These are phyloP conservation scores for Sedum album DNA, from an alignment of 164 flowering plant genomes.

Conservation along the genomic window DNA sequence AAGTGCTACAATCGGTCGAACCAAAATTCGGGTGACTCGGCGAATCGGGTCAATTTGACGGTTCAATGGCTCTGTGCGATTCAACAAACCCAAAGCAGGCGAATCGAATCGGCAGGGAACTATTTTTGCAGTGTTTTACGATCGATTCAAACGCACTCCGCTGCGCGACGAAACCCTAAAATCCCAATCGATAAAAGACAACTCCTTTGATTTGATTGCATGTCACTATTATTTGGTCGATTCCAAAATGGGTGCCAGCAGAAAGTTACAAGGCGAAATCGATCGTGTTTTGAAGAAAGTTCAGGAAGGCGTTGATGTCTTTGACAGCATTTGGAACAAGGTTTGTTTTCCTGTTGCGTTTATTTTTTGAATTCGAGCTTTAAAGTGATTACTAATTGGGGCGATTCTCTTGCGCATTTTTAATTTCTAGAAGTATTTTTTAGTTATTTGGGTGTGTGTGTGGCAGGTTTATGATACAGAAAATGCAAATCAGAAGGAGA, in stretches of 20 bases:
- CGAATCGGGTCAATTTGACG: too few species aligned
- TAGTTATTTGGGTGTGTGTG: not conserved
- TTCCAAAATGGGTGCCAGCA: constrained; percentile 77
- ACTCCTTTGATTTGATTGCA: not conserved
- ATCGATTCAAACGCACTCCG: too few species aligned
- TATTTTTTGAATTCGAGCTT: too few species aligned
- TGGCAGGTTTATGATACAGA: constrained; percentile 91
- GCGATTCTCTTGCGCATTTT: not conserved
- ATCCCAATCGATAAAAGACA: too few species aligned
- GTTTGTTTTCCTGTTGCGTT: constrained; percentile 16
- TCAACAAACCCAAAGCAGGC: too few species aligned
- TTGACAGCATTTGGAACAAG: constrained; percentile 98
- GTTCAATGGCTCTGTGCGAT: too few species aligned
- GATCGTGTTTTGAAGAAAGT: constrained; percentile 98
- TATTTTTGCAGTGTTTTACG: too few species aligned
- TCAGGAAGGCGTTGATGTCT: constrained; percentile 96
- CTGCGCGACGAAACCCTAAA: too few species aligned
- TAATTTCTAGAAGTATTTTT: not conserved
- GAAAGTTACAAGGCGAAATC: constrained; percentile 96
- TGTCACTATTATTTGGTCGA: not conserved
- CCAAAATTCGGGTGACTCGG: too few species aligned
- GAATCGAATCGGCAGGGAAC: too few species aligned
- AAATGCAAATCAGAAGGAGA: constrained; percentile 97
- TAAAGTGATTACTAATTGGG: not conserved
- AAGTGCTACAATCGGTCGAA: too few species aligned